Base-by-base conservation (phyloP, 129 eudicot genomes). In the Ambrosia trifida region DNA sequence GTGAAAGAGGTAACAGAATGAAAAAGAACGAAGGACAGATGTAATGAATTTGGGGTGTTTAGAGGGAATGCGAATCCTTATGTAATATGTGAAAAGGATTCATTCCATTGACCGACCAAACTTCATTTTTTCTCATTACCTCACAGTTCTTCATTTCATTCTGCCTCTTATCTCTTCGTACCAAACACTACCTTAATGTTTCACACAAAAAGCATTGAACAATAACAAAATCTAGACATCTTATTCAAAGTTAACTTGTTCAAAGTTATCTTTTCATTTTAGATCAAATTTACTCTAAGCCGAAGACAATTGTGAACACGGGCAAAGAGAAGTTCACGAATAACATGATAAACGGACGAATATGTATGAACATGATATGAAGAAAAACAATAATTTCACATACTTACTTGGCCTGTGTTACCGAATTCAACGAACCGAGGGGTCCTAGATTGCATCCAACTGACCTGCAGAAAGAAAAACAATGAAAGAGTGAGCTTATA, bases 381-480 rank as follows among this genome's bases (percentile, higher is more conserved):
- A 51, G 6, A 45, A 9, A 46, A 46, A 13, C 61, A 11, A 60
- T 1, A 45, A 12, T 8, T 61, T 46, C 28, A 52, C 65, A 20
- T 14, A 65, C 72, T 36, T 66, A 54, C 74, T 13, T 54, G 49
- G 40, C 38, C 28, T 32, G 44, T 28, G 60, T 54, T 31, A 17
- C 58, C n/a, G 3, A 49, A 59, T 36, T 9, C 24, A 4, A 68
- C 3, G 19, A 68, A 46, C 63, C 35, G 11, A 60, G 4, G 4
- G 57, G 35, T 16, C 76, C 72, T 33, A 58, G 18, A 56, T 4
- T 24, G 70, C 72, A 70, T 67, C 69, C n/a, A 31, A 70, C 19
- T 33, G 11, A 63, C 81, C 81, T 70, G 77, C 40, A 50, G 4
- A 65, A 36, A 70, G 56, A 40, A 64, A 17, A 70, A 49, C 57